A percentile compares a stretch with the other conserved stretches of the same genome.
These are phyloP conservation scores for Neurospora discreta DNA, from an alignment of 495 filamentous ascomycete genomes.

Conservation along the genomic window DNA sequence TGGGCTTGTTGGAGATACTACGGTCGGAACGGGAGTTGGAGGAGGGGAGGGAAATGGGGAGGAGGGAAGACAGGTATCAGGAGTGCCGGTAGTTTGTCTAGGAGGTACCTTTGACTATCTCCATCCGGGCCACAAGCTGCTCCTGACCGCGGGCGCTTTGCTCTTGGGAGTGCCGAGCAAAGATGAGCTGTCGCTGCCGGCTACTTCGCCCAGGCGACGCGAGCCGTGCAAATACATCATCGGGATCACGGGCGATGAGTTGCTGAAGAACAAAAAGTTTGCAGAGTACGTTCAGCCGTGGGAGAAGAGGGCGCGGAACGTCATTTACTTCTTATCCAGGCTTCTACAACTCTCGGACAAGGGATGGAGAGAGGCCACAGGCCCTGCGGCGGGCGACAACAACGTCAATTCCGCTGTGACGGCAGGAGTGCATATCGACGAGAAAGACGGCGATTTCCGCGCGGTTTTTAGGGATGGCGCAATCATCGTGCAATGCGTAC, in stretches of 20 bases:
- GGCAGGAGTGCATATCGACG: conserved; percentile 4
- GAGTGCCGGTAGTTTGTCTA: conserved; percentile 47
- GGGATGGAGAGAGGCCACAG: conserved; percentile 23
- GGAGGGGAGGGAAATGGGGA: not conserved
- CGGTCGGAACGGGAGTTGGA: not conserved
- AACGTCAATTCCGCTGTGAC: not conserved
- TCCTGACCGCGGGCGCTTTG: conserved; percentile 75
- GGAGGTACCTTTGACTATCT: conserved; percentile 96
- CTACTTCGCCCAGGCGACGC: not conserved
- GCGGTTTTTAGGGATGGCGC: conserved; percentile 31
- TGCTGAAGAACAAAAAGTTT: conserved; percentile 82
- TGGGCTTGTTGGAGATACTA: not conserved
- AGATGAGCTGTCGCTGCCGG: conserved; percentile 5
- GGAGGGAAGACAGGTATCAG: not conserved
- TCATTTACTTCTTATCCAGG: conserved; percentile 58
- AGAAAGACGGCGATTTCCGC: conserved; percentile 26
- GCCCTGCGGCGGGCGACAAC: not conserved
- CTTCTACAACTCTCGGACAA: conserved; percentile 46
- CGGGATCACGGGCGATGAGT: conserved; percentile 77
- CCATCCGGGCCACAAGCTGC: conserved; percentile 89
- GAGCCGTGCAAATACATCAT: conserved; percentile 50
- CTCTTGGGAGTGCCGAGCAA: conserved; percentile 45
- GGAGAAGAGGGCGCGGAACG: conserved; percentile 55
- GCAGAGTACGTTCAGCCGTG: conserved; percentile 69
- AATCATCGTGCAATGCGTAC: conserved; percentile 56